A percentile compares a stretch with the other conserved stretches of the same genome.
phyloP scores from a whole-genome alignment of 2,329 filamentous ascomycete species.

The Colletotrichum navitas region DNA sequence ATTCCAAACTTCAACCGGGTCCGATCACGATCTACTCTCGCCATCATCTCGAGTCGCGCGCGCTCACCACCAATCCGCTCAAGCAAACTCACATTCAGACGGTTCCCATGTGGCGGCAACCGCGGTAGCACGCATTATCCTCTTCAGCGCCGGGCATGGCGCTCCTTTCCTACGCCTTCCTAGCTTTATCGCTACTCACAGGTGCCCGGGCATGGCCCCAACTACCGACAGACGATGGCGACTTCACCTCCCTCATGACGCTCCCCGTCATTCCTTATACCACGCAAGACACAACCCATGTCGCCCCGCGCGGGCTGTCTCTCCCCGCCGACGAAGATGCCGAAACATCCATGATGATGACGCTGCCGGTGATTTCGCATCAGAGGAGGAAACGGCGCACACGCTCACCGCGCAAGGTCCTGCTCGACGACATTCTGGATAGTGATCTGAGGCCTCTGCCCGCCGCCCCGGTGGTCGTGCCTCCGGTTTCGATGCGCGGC shows the following conservation, averaged over 20 bases:
- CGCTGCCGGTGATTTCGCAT: constrained; percentile 27
- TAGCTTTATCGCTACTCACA: constrained; percentile 40
- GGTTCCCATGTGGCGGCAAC: constrained; percentile 41
- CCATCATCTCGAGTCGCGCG: neutral
- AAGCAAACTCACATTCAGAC: constrained; percentile 7
- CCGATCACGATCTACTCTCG: neutral
- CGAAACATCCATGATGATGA: constrained; percentile 28
- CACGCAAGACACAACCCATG: constrained; percentile 1
- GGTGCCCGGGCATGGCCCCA: constrained; percentile 40
- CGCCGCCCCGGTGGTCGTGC: constrained; percentile 2
- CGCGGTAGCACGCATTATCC: constrained; percentile 36
- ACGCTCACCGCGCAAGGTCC: constrained; percentile 16
- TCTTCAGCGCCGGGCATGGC: constrained; percentile 33
- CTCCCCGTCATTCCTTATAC: constrained; percentile 42
- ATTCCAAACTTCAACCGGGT: neutral
- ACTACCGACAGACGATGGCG: constrained; percentile 39
- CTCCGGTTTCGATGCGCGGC: constrained; percentile 18
- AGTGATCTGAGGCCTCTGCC: constrained; percentile 24
- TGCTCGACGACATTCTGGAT: constrained; percentile 21
- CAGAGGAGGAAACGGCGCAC: constrained; percentile 25
- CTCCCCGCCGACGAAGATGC: constrained; percentile 31
- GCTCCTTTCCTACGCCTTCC: constrained; percentile 31
- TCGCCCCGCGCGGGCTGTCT: constrained; percentile 28
- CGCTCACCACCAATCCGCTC: constrained; percentile 6
- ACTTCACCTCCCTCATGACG: constrained; percentile 21